These are phyloP conservation scores for Trametes pubescens DNA, from an alignment of 1,284 basidiomycete genomes.

Conservation along the genomic window DNA sequence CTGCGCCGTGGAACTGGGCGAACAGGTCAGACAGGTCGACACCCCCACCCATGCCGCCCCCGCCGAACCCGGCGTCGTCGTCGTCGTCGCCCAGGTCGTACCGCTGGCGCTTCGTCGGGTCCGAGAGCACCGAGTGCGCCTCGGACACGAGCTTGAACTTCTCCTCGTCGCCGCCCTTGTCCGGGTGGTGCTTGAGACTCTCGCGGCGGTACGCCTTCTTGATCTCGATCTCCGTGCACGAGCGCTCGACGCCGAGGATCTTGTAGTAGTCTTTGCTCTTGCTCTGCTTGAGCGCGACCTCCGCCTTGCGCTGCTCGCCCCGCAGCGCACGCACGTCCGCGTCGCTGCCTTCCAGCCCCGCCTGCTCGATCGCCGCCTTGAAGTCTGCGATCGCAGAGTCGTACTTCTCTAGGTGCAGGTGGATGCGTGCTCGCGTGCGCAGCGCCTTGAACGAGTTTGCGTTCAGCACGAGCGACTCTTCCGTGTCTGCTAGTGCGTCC, in stretches of 20 bases:
- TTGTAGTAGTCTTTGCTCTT: constrained; percentile 90
- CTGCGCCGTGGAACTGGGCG: constrained; percentile 59
- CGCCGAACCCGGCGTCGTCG: constrained; percentile 57
- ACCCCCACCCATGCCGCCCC: constrained; percentile 51
- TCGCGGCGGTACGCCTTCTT: constrained; percentile 84
- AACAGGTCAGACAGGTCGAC: constrained; percentile 71
- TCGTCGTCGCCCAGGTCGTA: constrained; percentile 84
- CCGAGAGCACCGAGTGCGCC: constrained; percentile 80
- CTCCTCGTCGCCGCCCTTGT: constrained; percentile 87
- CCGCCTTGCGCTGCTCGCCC: constrained; percentile 78
- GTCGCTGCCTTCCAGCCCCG: constrained; percentile 63
- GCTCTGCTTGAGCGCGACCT: constrained; percentile 79
- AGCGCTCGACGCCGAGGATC: constrained; percentile 68
- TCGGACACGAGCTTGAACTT: constrained; percentile 87
- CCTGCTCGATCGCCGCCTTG: constrained; percentile 78
- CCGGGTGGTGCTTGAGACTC: constrained; percentile 84
- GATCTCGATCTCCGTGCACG: constrained; percentile 73
- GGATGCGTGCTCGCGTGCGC: constrained; percentile 83
- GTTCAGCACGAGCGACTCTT: constrained; percentile 69
- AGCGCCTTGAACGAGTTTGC: constrained; percentile 84
- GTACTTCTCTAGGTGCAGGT: constrained; percentile 79
- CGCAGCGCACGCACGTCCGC: constrained; percentile 70
- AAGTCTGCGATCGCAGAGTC: constrained; percentile 82
- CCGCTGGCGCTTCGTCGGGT: constrained; percentile 69
- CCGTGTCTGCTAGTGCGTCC: constrained; percentile 77